Percentiles rank a stretch among this genome's conserved stretches.
Evolutionary conservation across 768 basidiomycete species (phyloP).

Genomic region (Boletus pseudo-olivaceus): DNA sequence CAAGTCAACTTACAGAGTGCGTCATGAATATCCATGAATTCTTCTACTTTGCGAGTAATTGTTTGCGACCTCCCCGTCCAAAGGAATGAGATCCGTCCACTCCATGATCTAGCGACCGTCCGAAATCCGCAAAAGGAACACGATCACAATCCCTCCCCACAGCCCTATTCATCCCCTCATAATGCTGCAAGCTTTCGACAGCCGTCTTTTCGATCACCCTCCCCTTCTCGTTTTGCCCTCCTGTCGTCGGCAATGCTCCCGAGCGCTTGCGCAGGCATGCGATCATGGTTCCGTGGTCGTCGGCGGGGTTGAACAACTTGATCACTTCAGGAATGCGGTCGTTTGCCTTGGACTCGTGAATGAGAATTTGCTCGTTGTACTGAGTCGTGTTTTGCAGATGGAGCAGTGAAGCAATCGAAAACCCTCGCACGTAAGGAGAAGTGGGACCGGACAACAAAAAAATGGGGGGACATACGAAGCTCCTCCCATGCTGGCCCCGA

Average conservation of each 20-base stretch:
- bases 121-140: not conserved
- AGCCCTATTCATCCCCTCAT: constrained; percentile 70
- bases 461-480: constrained; percentile 59
- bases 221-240: constrained; percentile 55
- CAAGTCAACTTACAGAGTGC: constrained; percentile 82
- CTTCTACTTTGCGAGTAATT: constrained; percentile 82
- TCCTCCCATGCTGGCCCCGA: constrained; percentile 85
- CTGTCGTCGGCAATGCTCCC: constrained; percentile 67
- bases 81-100: constrained; percentile 80
- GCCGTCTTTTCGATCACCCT: constrained; percentile 70
- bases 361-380: constrained; percentile 80
- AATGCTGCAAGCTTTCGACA: constrained; percentile 72
- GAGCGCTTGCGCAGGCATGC: constrained; percentile 83
- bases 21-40: constrained; percentile 85
- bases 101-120: constrained; percentile 65
- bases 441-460: not conserved
- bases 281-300: constrained; percentile 85
- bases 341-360: constrained; percentile 76
- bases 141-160: constrained; percentile 66
- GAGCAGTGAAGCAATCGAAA: constrained; percentile 54
- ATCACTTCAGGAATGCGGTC: constrained; percentile 87
- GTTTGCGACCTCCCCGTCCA: constrained; percentile 81
- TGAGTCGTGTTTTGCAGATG: constrained; percentile 61
- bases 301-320: constrained; percentile 92
- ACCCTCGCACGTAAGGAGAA: not conserved